These are phyloP conservation scores for Colletotrichum sp. DNA, from an alignment of 2,329 filamentous ascomycete species.

Conservation along the genomic window DNA sequence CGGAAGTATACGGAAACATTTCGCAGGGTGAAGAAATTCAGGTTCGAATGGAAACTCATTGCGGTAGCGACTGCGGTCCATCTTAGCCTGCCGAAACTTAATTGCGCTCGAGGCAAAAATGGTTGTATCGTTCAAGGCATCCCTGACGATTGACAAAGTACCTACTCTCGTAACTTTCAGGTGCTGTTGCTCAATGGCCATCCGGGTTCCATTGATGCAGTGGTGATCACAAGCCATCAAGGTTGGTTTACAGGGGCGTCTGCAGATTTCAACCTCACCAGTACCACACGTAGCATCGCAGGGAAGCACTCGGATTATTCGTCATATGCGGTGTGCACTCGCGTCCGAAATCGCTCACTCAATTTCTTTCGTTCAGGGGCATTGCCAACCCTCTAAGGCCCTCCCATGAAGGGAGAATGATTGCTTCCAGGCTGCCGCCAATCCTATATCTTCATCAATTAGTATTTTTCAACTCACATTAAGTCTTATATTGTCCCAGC, in stretches of 20 bases:
- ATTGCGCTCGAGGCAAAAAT: neutral
- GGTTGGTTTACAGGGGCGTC: neutral
- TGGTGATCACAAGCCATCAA: neutral
- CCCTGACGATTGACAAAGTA: fast-evolving
- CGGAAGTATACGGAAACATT: neutral
- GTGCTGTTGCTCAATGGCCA: neutral
- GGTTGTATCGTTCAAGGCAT: neutral
- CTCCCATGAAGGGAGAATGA: neutral
- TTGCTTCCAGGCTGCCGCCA: neutral
- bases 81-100: neutral
- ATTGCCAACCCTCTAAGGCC: neutral
- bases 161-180: neutral
- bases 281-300: neutral
- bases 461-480: neutral
- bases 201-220: neutral
- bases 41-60: neutral
- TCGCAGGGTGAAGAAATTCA: neutral
- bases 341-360: neutral
- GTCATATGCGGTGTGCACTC: neutral
- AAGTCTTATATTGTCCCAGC: neutral
- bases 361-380: neutral
- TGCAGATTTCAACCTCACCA: neutral
- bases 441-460: neutral
- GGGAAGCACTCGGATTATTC: neutral
- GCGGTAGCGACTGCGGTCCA: neutral